Evolutionary conservation across 768 basidiomycete species (phyloP).

Genomic region (Macrocybe gigantea): DNA sequence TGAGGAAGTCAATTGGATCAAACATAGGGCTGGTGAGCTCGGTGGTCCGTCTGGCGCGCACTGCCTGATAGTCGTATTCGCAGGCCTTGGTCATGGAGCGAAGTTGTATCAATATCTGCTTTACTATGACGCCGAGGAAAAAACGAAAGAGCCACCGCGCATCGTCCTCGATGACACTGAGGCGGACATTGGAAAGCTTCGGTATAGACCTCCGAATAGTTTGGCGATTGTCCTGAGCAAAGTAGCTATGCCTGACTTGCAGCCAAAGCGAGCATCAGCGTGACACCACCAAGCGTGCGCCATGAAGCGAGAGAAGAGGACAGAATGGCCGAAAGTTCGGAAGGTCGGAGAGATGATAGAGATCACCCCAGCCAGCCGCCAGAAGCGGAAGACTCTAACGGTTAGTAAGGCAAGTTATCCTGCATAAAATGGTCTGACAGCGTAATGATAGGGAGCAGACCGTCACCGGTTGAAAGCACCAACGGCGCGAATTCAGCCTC

Average conservation of each 20-base stretch:
- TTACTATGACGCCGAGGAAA: constrained; percentile 43
- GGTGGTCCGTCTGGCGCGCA: neutral
- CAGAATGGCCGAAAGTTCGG: constrained; percentile 3
- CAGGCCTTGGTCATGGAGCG: constrained; percentile 45
- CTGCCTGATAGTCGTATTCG: constrained; percentile 1
- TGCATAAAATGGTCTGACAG: too few relatives aligned
- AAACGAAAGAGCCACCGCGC: constrained; percentile 50
- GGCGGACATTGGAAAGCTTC: constrained; percentile 29
- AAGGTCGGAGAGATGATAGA: constrained; percentile 1
- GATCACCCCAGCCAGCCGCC: too few relatives aligned
- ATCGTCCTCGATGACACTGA: constrained; percentile 64
- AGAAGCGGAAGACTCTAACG: too few relatives aligned
- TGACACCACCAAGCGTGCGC: constrained; percentile 22
- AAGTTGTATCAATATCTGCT: constrained; percentile 74
- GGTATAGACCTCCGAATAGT: constrained; percentile 63
- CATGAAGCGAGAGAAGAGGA: constrained; percentile 2
- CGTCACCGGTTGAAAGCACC: too few relatives aligned
- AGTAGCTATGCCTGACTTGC: constrained; percentile 81
- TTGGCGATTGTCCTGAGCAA: constrained; percentile 77
- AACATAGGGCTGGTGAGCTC: constrained; percentile 62
- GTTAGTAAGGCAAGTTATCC: too few relatives aligned
- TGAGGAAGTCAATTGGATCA: constrained; percentile 71
- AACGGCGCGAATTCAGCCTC: too few relatives aligned
- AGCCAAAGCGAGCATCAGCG: constrained; percentile 36
- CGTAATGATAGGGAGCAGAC: too few relatives aligned